Evolutionary conservation across 495 filamentous ascomycete species (phyloP).

Genomic region (Hyaloscypha hepaticicola): DNA sequence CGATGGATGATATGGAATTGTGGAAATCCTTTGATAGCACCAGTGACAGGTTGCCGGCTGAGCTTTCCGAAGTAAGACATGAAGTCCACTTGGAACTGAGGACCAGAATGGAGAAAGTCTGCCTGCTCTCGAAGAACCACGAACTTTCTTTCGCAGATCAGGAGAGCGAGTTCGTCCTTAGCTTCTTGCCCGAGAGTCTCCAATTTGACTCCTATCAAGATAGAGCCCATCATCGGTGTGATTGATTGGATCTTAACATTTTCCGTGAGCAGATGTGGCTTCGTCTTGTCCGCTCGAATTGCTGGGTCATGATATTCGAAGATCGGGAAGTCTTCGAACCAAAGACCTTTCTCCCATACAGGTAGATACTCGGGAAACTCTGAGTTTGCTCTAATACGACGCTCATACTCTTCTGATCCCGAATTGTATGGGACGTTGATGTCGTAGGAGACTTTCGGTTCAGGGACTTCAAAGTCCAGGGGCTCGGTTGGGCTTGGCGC

Average conservation of each 20-base stretch:
- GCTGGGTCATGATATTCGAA: conserved; percentile 41
- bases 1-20: conserved; percentile 63
- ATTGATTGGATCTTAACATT: conserved; percentile 33
- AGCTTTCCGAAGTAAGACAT: conserved; percentile 59
- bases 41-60: conserved; percentile 59
- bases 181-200: conserved; percentile 37
- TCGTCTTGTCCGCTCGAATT: conserved; percentile 36
- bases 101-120: conserved; percentile 45
- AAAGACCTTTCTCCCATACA: conserved; percentile 34
- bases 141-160: conserved; percentile 43
- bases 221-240: conserved; percentile 55
- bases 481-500: conserved; percentile 19
- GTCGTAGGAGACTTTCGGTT: conserved; percentile 21
- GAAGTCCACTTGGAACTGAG: conserved; percentile 47
- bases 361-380: conserved; percentile 40
- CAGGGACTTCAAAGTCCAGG: neutral
- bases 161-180: conserved; percentile 44
- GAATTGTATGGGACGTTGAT: conserved; percentile 26
- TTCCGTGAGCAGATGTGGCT: conserved; percentile 34
- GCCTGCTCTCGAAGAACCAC: conserved; percentile 44
- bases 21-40: conserved; percentile 51
- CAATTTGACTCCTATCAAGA: conserved; percentile 46
- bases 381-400: conserved; percentile 20
- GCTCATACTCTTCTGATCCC: conserved; percentile 19
- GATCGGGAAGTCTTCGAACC: conserved; percentile 33